Base-by-base conservation (phyloP, 805 yeast genomes). In the Yamadazyma philogaea region DNA sequence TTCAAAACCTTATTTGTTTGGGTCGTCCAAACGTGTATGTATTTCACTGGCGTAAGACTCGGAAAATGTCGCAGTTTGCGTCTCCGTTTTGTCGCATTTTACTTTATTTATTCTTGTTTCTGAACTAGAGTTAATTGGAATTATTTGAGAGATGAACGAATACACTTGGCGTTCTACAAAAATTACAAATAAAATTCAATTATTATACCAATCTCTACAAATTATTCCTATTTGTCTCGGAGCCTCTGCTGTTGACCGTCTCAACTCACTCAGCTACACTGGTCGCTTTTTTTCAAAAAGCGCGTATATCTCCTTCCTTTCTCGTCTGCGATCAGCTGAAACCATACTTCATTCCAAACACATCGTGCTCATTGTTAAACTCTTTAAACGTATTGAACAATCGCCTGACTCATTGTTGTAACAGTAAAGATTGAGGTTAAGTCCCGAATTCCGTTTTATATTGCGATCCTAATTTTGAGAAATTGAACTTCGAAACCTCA, bases 301-400 rank as follows among this genome's bases (percentile, higher is more conserved):
- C 30, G 17, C 37, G 28, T 19, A 22, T 34, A 34, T 24, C 10
- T n/a, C 37, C 37, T 34, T 22, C 27, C 37, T 34, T 22, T 18
- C 37, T 34, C 37, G 37, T 34, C 37, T 34, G 30, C 37, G 18
- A 21, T n/a, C 30, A 19, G 37, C 22, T 22, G 27, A 14, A 14
- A 19, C 28, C 17, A 34, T 18, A 24, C 28, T 24, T 24, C n/a
- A 24, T 24, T 24, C 28, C 8, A 24, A 5, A 24, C 12, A 4
- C 12, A 24, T 24, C 12, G 28, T 24, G 10, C n/a, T 24, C 28
- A 11, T 24, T 7, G 3, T 24, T 24, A n/a, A 24, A 24, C 5
- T 3, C n/a, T 24, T n/a, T 3, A 24, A 5, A 11, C 12, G 12
- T 24, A 11, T 4, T 24, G 10, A 4, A 24, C 10, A 24, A 5